These are phyloP conservation scores for Russula brevipes DNA, from an alignment of 768 basidiomycete genomes.

Conservation along the genomic window DNA sequence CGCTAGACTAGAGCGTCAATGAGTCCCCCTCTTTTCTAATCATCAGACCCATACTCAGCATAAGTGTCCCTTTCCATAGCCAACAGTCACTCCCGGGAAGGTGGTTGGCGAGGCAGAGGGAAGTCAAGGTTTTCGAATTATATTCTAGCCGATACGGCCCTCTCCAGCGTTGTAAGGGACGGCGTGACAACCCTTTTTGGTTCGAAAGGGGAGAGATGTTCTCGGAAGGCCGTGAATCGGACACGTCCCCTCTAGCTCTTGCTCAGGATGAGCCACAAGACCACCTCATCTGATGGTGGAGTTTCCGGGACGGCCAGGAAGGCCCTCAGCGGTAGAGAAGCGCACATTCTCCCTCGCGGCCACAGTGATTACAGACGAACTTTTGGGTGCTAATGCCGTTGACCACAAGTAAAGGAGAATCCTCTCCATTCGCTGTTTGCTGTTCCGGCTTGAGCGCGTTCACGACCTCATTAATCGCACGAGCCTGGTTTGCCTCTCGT, in stretches of 20 bases:
- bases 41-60: constrained; percentile 68
- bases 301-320: constrained; percentile 53
- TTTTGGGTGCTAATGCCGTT: constrained; percentile 69
- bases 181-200: constrained; percentile 66
- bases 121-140: constrained; percentile 93
- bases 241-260: constrained; percentile 53
- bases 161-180: constrained; percentile 87
- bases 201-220: constrained; percentile 31
- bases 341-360: constrained; percentile 66
- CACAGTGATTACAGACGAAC: constrained; percentile 69
- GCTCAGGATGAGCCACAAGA: constrained; percentile 62
- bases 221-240: constrained; percentile 31
- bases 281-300: constrained; percentile 59
- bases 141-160: constrained; percentile 86
- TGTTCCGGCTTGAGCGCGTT: constrained; percentile 59
- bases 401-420: constrained; percentile 65
- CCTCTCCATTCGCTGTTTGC: constrained; percentile 38
- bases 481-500: constrained; percentile 59
- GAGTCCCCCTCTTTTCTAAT: too few species aligned
- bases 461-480: constrained; percentile 72
- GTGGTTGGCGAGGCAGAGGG: constrained; percentile 75
- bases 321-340: constrained; percentile 41
- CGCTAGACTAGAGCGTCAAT: too few species aligned
- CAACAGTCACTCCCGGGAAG: constrained; percentile 77
- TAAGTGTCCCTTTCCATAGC: constrained; percentile 90